Base-by-base conservation (phyloP, 495 filamentous ascomycete species). In the Penicillium riverlandense region DNA sequence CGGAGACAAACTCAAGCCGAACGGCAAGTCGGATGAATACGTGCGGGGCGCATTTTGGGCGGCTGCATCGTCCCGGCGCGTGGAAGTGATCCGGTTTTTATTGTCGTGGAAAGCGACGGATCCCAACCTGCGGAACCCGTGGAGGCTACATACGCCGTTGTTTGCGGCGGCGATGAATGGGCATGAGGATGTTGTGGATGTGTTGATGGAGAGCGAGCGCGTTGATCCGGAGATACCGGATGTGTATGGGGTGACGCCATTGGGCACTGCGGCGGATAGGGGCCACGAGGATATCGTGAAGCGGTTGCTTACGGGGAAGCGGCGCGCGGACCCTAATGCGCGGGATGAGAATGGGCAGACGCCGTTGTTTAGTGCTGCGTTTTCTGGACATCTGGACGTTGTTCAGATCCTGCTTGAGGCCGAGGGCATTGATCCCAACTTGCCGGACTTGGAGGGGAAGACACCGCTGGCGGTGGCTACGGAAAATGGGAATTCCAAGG, bases 111-210 rank as follows among this genome's bases (percentile, higher is more conserved):
- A 49, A n/a, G 47, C 41, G 28, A 57, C 53, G 1, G 42, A 59
- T 38, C 56, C 56, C 11, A 59, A 59, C 41, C 15, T 56, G 7
- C 41, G 52, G 4, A 51, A 55, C 22, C 36, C 35, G 11, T 59
- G 56, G 56, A 40, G 44, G 39, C 48, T 44, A 11, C 45, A 52
- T 14, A 52, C 53, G 5, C 56, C 58, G 6, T 36, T 62, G 33
- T 54, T 57, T 28, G 35, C 37, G 6, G 58, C 58, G 8, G 41
- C 50, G 0, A 44, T 39, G 31, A 15, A 47, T 10, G 56, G 55
- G 4, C 34, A 45, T 4, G 27, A 41, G 27, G 43, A 47, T 1
- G 52, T 56, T 11, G 49, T 62, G 4, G 29, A 38, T 11, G 22
- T 52, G 5, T 44, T 59, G 14, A 13, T 50, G 15, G 37, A 29